phyloP scores from a whole-genome alignment of 106 monocot genomes.

The Posidonia australis region DNA sequence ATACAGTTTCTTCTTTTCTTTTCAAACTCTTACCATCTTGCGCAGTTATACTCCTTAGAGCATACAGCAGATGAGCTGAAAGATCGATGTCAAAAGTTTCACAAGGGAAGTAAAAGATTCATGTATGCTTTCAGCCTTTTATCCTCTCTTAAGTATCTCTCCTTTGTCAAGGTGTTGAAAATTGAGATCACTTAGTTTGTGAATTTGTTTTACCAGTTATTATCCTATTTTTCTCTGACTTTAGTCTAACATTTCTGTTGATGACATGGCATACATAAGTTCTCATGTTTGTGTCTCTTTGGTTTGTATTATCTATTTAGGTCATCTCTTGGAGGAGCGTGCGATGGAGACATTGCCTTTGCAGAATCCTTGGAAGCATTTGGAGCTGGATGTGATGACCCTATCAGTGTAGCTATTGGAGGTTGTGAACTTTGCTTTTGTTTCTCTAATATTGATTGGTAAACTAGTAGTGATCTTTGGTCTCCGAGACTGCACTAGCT shows the following conservation, averaged over 20 bases:
- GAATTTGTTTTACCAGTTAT: too few species aligned
- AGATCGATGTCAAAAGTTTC: constrained; percentile 78
- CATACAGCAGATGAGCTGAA: constrained; percentile 63
- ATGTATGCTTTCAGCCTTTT: constrained; percentile 40
- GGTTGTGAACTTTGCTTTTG: constrained; percentile 26
- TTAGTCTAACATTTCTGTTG: too few species aligned
- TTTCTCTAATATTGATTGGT: background rate
- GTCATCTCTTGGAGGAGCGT: constrained; percentile 62
- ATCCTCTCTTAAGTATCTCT: background rate
- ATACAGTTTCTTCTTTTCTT: background rate
- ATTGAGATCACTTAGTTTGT: too few species aligned
- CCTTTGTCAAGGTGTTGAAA: too few species aligned
- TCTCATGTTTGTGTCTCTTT: background rate
- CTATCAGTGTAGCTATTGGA: constrained; percentile 93
- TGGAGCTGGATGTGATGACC: constrained; percentile 94
- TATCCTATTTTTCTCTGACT: too few species aligned
- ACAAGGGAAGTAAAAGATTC: constrained; percentile 92
- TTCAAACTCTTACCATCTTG: background rate
- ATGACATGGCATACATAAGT: background rate
- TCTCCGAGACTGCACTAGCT: background rate
- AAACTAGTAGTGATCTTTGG: background rate
- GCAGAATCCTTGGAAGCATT: constrained; percentile 92
- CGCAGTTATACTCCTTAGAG: constrained; percentile 73
- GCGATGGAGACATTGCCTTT: constrained; percentile 64
- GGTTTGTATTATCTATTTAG: constrained; percentile 24